A percentile compares a stretch with the other conserved stretches of the same genome.
Conservation (phyloP, 768 basidiomycete species). For the Leccinum disarticulatum region DNA sequence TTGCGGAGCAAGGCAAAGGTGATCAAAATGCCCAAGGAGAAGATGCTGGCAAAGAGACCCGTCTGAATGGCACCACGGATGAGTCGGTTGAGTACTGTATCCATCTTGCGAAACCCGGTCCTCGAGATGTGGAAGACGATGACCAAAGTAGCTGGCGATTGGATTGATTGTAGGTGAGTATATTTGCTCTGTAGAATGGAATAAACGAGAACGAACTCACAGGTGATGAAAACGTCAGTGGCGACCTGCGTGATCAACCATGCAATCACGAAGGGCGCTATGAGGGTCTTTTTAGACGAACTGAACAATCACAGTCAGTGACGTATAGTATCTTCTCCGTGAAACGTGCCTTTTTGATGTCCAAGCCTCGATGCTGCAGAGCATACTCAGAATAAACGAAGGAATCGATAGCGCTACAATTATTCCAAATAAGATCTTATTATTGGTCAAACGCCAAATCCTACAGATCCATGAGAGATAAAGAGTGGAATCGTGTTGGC, state of each 20-base stretch:
- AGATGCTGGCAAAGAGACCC: not conserved
- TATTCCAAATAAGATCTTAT: not conserved
- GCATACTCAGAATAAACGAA: not conserved
- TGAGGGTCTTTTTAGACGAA: not conserved
- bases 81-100: not conserved
- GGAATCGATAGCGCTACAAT: not conserved
- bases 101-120: not conserved
- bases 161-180: not conserved
- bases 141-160: not conserved
- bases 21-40: not conserved
- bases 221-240: not conserved
- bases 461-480: not conserved
- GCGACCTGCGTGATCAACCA: not conserved
- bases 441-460: not conserved
- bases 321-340: not conserved
- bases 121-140: not conserved
- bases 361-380: not conserved
- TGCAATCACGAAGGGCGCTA: not conserved
- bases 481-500: not conserved
- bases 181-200: not conserved
- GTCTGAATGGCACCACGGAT: not conserved
- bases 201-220: not conserved
- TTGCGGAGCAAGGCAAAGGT: not conserved
- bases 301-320: not conserved
- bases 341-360: not conserved